These are phyloP conservation scores for Globisporangium paddicum DNA, from an alignment of 352 stramenopile genomes.

Conservation along the genomic window DNA sequence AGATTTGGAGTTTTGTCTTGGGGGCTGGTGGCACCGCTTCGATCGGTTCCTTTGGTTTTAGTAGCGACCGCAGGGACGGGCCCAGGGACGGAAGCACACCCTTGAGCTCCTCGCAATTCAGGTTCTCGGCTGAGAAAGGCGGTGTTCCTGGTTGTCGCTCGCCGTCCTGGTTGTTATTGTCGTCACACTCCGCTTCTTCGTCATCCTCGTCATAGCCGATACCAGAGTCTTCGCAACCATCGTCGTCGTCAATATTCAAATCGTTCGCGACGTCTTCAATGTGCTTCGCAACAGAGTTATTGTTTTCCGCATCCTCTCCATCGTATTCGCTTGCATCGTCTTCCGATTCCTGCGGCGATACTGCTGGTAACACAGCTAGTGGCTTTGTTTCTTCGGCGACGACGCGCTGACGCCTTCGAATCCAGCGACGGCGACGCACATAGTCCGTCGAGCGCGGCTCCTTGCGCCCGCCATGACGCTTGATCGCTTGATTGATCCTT, in stretches of 20 bases:
- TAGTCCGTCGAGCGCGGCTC: conserved; percentile 60
- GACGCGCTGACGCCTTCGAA: conserved; percentile 46
- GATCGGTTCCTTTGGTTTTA: background rate
- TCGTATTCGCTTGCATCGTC: background rate
- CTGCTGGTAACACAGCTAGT: background rate
- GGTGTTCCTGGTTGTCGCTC: background rate
- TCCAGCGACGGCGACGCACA: conserved; percentile 59
- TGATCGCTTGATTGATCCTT: conserved; percentile 61
- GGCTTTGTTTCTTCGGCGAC: background rate
- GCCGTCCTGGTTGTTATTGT: conserved; percentile 7
- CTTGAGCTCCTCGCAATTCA: conserved; percentile 3
- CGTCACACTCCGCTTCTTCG: conserved; percentile 7
- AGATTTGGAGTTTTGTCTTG: conserved; percentile 19
- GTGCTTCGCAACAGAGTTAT: conserved; percentile 2
- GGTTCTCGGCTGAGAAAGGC: conserved; percentile 6
- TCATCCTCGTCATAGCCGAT: conserved; percentile 23
- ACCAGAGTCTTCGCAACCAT: conserved; percentile 20
- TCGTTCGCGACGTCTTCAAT: conserved; percentile 6
- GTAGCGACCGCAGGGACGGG: conserved; percentile 5
- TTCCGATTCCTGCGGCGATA: background rate
- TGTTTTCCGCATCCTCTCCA: background rate
- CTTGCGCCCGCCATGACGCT: conserved; percentile 47
- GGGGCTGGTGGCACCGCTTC: background rate
- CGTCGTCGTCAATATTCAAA: conserved; percentile 24
- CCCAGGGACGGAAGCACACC: conserved; percentile 3